Evolutionary conservation across 306 rosid genomes (phyloP).

Genomic region (Prinsepia uniflora): DNA sequence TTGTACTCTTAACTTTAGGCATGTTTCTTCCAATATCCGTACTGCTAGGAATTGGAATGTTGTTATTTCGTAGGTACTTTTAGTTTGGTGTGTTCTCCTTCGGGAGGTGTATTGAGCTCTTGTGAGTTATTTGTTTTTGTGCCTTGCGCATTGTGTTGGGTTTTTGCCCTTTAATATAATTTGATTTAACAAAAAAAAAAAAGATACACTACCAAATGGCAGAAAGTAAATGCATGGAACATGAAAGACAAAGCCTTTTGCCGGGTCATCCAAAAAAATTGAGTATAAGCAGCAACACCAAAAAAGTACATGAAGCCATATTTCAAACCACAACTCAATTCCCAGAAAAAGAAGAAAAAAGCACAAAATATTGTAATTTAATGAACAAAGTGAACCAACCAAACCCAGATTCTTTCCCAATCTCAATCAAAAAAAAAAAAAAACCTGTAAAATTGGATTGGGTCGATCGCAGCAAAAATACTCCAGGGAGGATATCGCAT

Average conservation of each 20-base stretch:
- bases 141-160: no score
- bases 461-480: conserved; percentile 87
- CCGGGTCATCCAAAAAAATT: background rate
- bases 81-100: no score
- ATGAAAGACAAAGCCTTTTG: background rate
- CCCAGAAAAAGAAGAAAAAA: no score
- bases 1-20: no score
- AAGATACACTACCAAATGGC: no score
- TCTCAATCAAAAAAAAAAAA: conserved; percentile 10
- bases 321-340: background rate
- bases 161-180: no score
- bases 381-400: conserved; percentile 2
- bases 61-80: no score
- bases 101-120: no score
- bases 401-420: background rate
- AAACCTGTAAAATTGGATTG: conserved; percentile 87
- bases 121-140: no score
- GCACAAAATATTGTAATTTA: background rate
- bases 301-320: background rate
- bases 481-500: conserved; percentile 62
- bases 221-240: background rate
- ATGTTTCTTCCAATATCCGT: no score
- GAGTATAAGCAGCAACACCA: background rate
- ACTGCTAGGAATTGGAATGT: no score
- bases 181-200: no score